These are phyloP conservation scores for Gloeopeniophorella convolvens DNA, from an alignment of 768 basidiomycete species.

Conservation along the genomic window DNA sequence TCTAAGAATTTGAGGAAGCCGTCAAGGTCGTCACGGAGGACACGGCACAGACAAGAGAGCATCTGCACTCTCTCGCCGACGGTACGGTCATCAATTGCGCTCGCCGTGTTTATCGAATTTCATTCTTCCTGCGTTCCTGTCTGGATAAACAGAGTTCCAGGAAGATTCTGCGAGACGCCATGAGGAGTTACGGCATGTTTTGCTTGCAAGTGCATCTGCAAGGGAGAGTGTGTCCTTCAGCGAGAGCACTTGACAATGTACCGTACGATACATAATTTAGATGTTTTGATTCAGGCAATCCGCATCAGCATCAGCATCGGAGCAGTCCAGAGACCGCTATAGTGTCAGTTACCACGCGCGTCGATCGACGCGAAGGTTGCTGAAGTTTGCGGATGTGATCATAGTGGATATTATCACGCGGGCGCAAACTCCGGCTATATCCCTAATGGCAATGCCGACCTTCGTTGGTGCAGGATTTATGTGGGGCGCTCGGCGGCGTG, in stretches of 20 bases:
- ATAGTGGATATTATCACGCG: too few relatives aligned
- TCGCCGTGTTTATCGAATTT: not conserved
- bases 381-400: too few relatives aligned
- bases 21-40: conserved; percentile 2
- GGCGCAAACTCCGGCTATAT: too few relatives aligned
- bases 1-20: not conserved
- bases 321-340: too few relatives aligned
- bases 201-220: conserved; percentile 20
- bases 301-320: too few relatives aligned
- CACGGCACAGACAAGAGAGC: conserved; percentile 6
- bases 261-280: not conserved
- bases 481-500: too few relatives aligned
- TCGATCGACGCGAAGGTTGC: too few relatives aligned
- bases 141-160: conserved; percentile 8
- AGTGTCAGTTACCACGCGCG: too few relatives aligned
- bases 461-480: too few relatives aligned
- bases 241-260: not conserved
- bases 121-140: not conserved
- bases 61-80: not conserved
- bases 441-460: too few relatives aligned
- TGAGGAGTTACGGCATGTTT: conserved; percentile 14
- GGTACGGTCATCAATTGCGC: conserved; percentile 1
- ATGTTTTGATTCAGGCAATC: too few relatives aligned
- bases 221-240: conserved; percentile 17
- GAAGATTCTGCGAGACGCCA: conserved; percentile 18